Evolutionary conservation across 805 yeast species (phyloP), one percentile per base, ranked within the genome.

Genomic region (Wickerhamiella alocasiicola): DNA sequence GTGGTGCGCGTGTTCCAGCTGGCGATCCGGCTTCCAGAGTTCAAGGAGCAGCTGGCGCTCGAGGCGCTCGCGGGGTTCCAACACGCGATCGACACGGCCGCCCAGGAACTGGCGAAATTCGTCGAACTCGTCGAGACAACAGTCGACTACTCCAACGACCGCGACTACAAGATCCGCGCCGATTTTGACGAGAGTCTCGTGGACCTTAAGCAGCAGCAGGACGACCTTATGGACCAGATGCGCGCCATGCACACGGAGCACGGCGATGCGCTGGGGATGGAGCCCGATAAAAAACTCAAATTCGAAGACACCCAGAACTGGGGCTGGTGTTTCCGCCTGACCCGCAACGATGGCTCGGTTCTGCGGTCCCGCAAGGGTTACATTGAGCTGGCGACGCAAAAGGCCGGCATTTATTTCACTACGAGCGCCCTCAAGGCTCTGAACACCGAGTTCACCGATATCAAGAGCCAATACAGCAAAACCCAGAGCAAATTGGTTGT

Each of bases 301-400:
- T 62, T 91, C 36, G 98, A 91, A 56, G 74, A 80, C 42, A 95
- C 88, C 55, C 81, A 72, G 46, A 74, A 71, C 20, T 93, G 83
- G 58, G 96, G 96, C 16, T 87, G 95, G 94, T 84, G 95, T 58
- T 74, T 88, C 69, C 69, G 97, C 50, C 71, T 91, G 17, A 91
- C 98, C 1, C 72, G 98, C 58, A 59, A 74, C 42, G 97, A 91
- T 54, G 87, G 95, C 2, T 67, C 79, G 9, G 78, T 81, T 16
- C 65, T 91, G 44, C 72, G 97, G 51, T 72, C 71, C 9, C 62
- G 66, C 36, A 58, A 63, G 1, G 68, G 72, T 29, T 87, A 78
- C 55, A 70, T 70, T 39, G 96, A 91, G 57, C 65, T 88, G 32
- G 81, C 85, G 39, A 88, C 96, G 0, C 93, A 84, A 23, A 91